Evolutionary conservation across 176 grass and related monocot species (phyloP), one percentile per base, ranked within the genome.

Genomic region (Ampelocalamus luodianensis): DNA sequence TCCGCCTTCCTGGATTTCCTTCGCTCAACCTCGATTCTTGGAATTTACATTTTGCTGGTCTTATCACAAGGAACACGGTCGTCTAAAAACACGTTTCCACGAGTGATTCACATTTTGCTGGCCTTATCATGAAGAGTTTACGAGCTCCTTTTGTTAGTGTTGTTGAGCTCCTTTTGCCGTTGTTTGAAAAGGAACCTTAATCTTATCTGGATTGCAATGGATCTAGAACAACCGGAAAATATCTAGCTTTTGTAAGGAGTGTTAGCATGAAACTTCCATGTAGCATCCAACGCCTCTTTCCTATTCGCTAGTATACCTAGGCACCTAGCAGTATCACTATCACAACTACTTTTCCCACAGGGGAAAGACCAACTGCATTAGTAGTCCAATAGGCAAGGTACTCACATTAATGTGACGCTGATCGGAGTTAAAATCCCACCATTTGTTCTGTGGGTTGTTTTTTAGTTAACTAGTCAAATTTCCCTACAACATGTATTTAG

Each of bases 251-350:
- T 75, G 48, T 45, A 2, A 3, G 24, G n/a, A 83, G 42, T 74
- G 15, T 14, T 58, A 83, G 18, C 65, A 71, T 14, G 65, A 61
- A 88, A 88, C 68, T 78, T 26, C 45, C 38, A 45, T 65, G 66
- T 63, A 48, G 27, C 65, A 50, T 16, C 58, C 42, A 18, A 26
- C 29, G 29, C 8, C 36, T 65, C n/a, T 39, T 49, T 53, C 29
- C 58, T 64, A 65, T 24, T 65, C 18, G 27, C 18, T 61, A n/a
- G n/a, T n/a, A n/a, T n/a, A 64, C 4, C 29, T 29, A 29, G 29
- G 16, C 32, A 43, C 40, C 6, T 18, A 13, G 60, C 10, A 63
- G 24, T 22, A 36, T 66, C 77, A 72, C 18, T 37, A 72, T 13
- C 20, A 71, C 29, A 0, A 29, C 29, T 29, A 1, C 29, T 29